phyloP scores from a whole-genome alignment of 192 early-diverging fungal species.

The Coemansia sp. region DNA sequence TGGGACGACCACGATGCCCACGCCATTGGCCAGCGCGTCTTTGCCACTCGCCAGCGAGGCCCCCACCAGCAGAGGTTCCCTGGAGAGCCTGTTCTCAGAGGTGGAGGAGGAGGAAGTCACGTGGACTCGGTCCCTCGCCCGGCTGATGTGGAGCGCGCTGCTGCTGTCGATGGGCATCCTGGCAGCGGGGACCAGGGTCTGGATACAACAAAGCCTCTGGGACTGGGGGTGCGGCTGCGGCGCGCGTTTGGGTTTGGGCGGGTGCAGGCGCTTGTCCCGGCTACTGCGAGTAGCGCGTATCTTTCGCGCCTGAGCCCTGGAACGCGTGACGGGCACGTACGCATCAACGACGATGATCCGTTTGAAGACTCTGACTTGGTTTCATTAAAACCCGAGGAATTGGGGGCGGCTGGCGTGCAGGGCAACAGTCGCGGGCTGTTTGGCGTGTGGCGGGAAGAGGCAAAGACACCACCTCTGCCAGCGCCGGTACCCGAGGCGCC shows the following conservation, averaged over 20 bases:
- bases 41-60: background rate
- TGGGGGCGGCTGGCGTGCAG: background rate
- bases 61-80: background rate
- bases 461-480: background rate
- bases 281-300: background rate
- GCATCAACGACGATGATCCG: background rate
- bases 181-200: conserved; percentile 41
- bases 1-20: conserved; percentile 52
- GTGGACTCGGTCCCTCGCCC: background rate
- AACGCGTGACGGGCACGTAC: conserved; percentile 1
- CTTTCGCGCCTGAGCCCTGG: background rate
- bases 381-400: background rate
- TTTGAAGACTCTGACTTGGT: background rate
- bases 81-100: conserved; percentile 27
- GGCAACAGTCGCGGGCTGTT: background rate
- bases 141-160: conserved; percentile 19
- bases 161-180: conserved; percentile 17
- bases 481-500: background rate
- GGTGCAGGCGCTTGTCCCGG: background rate
- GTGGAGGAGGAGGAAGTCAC: conserved; percentile 10
- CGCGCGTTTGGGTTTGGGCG: conserved; percentile 1
- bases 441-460: background rate
- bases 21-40: conserved; percentile 35
- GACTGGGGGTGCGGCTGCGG: background rate
- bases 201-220: background rate